Conservation (phyloP, 129 eudicot species). For the Ambrosia trifida region DNA sequence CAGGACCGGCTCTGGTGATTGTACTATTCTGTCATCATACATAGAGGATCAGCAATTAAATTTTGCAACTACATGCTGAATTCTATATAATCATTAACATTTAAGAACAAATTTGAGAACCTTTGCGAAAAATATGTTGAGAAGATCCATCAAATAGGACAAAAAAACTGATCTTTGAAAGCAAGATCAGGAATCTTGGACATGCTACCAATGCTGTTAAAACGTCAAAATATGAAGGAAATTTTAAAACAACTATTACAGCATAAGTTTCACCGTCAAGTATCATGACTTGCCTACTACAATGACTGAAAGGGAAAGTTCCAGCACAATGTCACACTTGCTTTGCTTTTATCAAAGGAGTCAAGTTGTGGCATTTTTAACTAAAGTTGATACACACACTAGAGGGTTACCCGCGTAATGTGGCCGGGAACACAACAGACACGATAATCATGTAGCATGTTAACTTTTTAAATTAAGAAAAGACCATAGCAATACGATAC, state of each 20-base stretch:
- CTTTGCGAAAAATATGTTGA: not conserved
- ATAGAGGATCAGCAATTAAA: slow-evolving; percentile 26
- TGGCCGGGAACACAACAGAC: too few relatives aligned
- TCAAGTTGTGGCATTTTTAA: too few relatives aligned
- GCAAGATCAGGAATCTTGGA: slow-evolving; percentile 25
- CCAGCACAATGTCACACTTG: slow-evolving; percentile 8
- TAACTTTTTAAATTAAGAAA: too few relatives aligned
- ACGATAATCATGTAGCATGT: too few relatives aligned
- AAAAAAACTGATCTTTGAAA: slow-evolving; percentile 24
- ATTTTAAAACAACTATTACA: too few relatives aligned
- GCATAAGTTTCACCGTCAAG: slow-evolving; percentile 5
- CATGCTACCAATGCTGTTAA: slow-evolving; percentile 24
- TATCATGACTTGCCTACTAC: slow-evolving; percentile 7
- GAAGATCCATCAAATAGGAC: slow-evolving; percentile 28
- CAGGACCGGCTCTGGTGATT: too few relatives aligned
- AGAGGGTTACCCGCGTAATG: too few relatives aligned
- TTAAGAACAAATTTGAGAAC: not conserved
- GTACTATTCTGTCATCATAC: slow-evolving; percentile 17
- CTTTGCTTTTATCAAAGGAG: not conserved
- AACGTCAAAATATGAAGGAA: slow-evolving; percentile 23
- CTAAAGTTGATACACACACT: too few relatives aligned
- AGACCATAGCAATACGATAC: too few relatives aligned
- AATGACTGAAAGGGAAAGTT: slow-evolving; percentile 27
- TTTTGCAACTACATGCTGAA: slow-evolving; percentile 12
- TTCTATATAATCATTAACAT: not conserved